A percentile compares a stretch with the other conserved stretches of the same genome.
Evolutionary conservation across 129 eudicot species (phyloP).

Genomic region (Silybum marianum): DNA sequence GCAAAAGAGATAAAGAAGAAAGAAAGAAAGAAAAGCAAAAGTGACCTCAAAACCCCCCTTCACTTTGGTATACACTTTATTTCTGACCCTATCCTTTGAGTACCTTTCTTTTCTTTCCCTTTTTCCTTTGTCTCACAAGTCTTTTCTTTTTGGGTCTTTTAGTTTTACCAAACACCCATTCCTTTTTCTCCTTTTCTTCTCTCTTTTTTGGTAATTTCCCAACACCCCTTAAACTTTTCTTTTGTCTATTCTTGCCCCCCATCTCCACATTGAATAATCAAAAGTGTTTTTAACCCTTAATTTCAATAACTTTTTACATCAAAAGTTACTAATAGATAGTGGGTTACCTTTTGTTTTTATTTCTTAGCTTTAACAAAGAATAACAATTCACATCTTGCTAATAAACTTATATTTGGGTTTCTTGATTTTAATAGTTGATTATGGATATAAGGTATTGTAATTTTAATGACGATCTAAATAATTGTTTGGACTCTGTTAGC

Average conservation of each 20-base stretch:
- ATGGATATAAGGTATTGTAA: background rate
- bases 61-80: slow-evolving; percentile 44
- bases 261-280: slow-evolving; percentile 28
- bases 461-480: background rate
- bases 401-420: background rate
- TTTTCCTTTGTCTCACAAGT: slow-evolving; percentile 44
- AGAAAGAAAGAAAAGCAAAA: slow-evolving; percentile 31
- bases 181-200: slow-evolving; percentile 29
- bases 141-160: slow-evolving; percentile 53
- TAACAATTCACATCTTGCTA: background rate
- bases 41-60: slow-evolving; percentile 44
- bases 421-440: background rate
- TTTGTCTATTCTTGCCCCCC: slow-evolving; percentile 31
- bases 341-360: slow-evolving; percentile 17
- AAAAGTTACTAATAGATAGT: slow-evolving; percentile 30
- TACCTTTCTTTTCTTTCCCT: slow-evolving; percentile 39
- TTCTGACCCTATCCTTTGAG: slow-evolving; percentile 46
- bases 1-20: background rate
- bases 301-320: slow-evolving; percentile 14
- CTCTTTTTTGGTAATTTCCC: slow-evolving; percentile 39
- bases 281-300: slow-evolving; percentile 30
- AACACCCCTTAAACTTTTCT: slow-evolving; percentile 28
- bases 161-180: slow-evolving; percentile 34
- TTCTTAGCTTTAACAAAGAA: background rate
- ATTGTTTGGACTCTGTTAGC: background rate